A percentile compares a stretch with the other conserved stretches of the same genome.
Evolutionary conservation across 352 stramenopile genomes (phyloP).

Genomic region (Phytopythium vexans): DNA sequence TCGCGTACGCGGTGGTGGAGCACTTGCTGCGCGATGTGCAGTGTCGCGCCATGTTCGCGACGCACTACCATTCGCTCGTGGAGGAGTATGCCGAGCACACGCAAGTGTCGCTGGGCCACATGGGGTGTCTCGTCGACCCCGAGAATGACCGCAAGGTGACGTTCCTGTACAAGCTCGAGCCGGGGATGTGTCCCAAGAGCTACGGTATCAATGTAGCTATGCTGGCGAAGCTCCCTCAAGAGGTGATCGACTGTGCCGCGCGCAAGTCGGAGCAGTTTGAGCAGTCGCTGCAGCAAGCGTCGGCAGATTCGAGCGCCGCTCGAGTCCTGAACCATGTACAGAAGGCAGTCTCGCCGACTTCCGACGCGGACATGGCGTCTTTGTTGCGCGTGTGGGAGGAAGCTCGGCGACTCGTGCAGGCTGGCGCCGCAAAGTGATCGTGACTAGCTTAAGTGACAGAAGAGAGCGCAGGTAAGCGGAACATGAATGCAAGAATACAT

Average conservation of each 20-base stretch:
- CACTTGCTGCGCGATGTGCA: constrained; percentile 82
- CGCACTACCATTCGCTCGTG: constrained; percentile 97
- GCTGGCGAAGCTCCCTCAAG: constrained; percentile 94
- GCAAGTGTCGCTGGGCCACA: constrained; percentile 71
- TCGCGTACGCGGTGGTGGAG: constrained; percentile 97
- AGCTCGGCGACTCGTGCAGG: neutral
- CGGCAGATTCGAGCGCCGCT: constrained; percentile 11
- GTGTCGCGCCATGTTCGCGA: constrained; percentile 98
- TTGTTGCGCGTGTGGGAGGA: constrained; percentile 8
- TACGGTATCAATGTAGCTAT: constrained; percentile 99
- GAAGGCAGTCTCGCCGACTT: constrained; percentile 8
- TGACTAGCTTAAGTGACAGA: no score
- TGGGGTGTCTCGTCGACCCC: constrained; percentile 80
- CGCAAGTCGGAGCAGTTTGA: constrained; percentile 91
- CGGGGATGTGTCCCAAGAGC: constrained; percentile 96
- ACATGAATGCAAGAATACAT: constrained; percentile 1
- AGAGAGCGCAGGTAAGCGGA: neutral
- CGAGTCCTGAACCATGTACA: constrained; percentile 19
- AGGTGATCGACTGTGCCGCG: constrained; percentile 92
- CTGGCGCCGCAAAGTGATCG: neutral
- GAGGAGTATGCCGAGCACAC: constrained; percentile 76
- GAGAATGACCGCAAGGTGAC: constrained; percentile 93
- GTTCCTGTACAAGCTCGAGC: constrained; percentile 98
- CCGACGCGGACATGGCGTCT: constrained; percentile 9
- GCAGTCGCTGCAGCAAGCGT: constrained; percentile 42